A percentile compares a stretch with the other conserved stretches of the same genome.
Evolutionary conservation across 164 flowering plant species (phyloP).

Genomic region (Piper longum): DNA sequence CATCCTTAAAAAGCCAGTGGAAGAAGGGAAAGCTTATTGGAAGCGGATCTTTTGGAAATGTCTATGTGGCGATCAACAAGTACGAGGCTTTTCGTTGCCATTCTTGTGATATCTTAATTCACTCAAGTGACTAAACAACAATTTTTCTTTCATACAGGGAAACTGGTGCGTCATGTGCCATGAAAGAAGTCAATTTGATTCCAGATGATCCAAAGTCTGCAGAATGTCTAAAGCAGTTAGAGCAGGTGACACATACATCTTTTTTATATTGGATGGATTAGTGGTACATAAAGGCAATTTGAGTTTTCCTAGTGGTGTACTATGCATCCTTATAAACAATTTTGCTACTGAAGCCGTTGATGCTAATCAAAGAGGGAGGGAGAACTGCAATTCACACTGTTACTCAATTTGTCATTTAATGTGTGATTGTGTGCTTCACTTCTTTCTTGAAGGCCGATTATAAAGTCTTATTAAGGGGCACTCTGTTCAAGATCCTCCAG

Average conservation of each 20-base stretch:
- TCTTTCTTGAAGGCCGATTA: too few relatives aligned
- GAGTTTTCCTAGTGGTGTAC: too few relatives aligned
- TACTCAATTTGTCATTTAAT: too few relatives aligned
- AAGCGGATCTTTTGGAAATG: constrained; percentile 93
- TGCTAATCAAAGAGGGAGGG: too few relatives aligned
- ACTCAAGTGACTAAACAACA: not conserved
- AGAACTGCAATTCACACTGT: too few relatives aligned
- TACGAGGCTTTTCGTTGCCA: constrained; percentile 9
- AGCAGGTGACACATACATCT: constrained; percentile 44
- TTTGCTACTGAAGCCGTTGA: too few relatives aligned
- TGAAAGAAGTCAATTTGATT: constrained; percentile 81
- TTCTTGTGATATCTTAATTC: not conserved
- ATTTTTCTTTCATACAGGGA: constrained; percentile 29
- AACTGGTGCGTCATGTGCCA: constrained; percentile 93
- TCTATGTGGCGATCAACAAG: constrained; percentile 75
- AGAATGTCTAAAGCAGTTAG: constrained; percentile 68
- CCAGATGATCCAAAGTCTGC: constrained; percentile 82
- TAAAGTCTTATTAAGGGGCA: too few relatives aligned
- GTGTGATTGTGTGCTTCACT: too few relatives aligned
- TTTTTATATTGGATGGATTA: not conserved
- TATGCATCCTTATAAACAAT: too few relatives aligned
- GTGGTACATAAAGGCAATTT: too few relatives aligned
- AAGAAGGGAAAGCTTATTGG: constrained; percentile 91
- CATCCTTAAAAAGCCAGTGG: constrained; percentile 46
- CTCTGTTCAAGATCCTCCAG: too few relatives aligned